phyloP scores from a whole-genome alignment of 768 basidiomycete genomes.

The Trametes cinnabarina region DNA sequence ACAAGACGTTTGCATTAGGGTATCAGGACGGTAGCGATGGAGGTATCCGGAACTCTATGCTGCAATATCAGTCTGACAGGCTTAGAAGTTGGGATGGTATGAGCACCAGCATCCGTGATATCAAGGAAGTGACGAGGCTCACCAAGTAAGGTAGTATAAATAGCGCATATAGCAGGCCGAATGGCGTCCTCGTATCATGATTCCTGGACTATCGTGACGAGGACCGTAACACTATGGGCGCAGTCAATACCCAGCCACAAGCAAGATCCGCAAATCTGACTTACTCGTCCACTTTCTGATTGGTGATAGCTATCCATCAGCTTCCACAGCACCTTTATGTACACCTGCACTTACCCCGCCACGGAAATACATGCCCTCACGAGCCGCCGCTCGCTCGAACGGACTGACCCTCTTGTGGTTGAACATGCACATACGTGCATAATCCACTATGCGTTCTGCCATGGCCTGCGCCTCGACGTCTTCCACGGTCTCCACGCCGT shows the following conservation, averaged over 20 bases:
- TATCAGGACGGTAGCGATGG: neutral
- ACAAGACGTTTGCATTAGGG: constrained; percentile 5
- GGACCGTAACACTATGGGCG: constrained; percentile 59
- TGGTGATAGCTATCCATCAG: constrained; percentile 1
- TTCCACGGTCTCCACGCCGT: constrained; percentile 41
- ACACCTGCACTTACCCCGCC: constrained; percentile 62
- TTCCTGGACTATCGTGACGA: constrained; percentile 68
- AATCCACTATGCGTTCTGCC: constrained; percentile 70
- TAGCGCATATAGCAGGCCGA: neutral
- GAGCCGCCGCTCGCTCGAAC: constrained; percentile 68
- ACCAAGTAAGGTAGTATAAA: neutral
- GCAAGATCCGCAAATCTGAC: constrained; percentile 26
- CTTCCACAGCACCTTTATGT: neutral
- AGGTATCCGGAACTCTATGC: constrained; percentile 1
- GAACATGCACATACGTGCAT: constrained; percentile 68
- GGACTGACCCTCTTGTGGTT: constrained; percentile 65
- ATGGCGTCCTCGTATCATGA: constrained; percentile 35
- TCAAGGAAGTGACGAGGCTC: neutral
- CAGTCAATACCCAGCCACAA: constrained; percentile 17
- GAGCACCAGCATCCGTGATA: too few species aligned
- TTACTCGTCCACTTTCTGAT: constrained; percentile 80
- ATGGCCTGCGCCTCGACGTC: constrained; percentile 64
- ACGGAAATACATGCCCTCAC: constrained; percentile 60
- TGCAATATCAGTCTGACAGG: neutral
- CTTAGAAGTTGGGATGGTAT: neutral